These are phyloP conservation scores for Saccharomycopsis synnaedendra DNA, from an alignment of 805 yeast species.

Conservation along the genomic window DNA sequence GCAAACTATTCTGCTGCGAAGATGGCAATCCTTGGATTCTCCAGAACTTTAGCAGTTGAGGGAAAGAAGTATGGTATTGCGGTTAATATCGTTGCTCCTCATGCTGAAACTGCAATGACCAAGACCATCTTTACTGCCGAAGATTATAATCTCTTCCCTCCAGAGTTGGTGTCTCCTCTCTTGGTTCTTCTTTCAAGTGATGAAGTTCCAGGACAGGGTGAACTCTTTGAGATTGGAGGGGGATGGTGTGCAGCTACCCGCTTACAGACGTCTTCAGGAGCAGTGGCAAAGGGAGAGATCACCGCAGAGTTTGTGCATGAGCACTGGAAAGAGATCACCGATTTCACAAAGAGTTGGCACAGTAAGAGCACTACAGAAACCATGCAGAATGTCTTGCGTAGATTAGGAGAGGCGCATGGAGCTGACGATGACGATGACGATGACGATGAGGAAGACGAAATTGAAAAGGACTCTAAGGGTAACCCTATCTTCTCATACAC, in stretches of 20 bases:
- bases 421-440: constrained; percentile 33
- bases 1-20: constrained; percentile 94
- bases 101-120: constrained; percentile 97
- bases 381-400: constrained; percentile 62
- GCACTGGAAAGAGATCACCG: constrained; percentile 52
- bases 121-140: constrained; percentile 69
- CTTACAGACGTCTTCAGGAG: constrained; percentile 91
- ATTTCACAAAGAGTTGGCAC: constrained; percentile 35
- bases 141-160: constrained; percentile 75
- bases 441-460: constrained; percentile 36
- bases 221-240: constrained; percentile 85
- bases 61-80: constrained; percentile 70
- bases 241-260: constrained; percentile 95
- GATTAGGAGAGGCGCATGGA: constrained; percentile 35
- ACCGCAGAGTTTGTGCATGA: constrained; percentile 63
- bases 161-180: constrained; percentile 85
- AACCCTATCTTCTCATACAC: constrained; percentile 42
- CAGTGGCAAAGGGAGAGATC: constrained; percentile 35
- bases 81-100: constrained; percentile 87
- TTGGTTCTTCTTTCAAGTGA: constrained; percentile 72
- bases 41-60: constrained; percentile 81
- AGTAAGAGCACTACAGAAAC: constrained; percentile 61
- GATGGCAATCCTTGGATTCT: constrained; percentile 75
- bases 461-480: constrained; percentile 29
- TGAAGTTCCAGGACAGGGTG: constrained; percentile 63